These are phyloP conservation scores for Peronospora destructor DNA, from an alignment of 352 stramenopile genomes.

Conservation along the genomic window DNA sequence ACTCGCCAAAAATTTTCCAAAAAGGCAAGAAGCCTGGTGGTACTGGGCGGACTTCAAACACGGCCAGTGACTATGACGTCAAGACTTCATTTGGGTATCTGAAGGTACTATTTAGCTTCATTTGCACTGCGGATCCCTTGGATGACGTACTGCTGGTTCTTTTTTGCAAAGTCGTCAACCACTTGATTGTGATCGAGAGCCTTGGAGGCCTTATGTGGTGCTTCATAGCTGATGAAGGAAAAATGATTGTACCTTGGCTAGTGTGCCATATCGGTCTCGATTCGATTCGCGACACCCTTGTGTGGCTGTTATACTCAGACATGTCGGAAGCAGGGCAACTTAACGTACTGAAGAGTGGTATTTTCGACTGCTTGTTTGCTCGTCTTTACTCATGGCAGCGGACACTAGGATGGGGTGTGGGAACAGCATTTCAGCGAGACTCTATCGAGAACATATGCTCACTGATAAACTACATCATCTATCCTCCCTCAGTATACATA, in stretches of 20 bases:
- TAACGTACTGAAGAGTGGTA: slow-evolving; percentile 56
- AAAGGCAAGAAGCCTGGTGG: slow-evolving; percentile 36
- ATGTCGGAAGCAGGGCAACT: slow-evolving; percentile 58
- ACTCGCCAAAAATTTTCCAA: slow-evolving; percentile 70
- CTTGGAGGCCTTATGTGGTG: slow-evolving; percentile 57
- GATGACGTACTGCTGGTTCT: slow-evolving; percentile 76
- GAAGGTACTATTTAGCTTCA: slow-evolving; percentile 81
- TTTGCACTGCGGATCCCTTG: slow-evolving; percentile 53
- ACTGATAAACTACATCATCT: slow-evolving; percentile 82
- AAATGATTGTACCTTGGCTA: slow-evolving; percentile 66
- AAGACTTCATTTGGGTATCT: slow-evolving; percentile 53
- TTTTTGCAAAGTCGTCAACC: slow-evolving; percentile 84
- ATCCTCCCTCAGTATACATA: slow-evolving; percentile 79
- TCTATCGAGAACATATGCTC: slow-evolving; percentile 85
- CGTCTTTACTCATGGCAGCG: slow-evolving; percentile 75
- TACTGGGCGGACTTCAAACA: slow-evolving; percentile 31
- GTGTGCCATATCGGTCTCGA: slow-evolving; percentile 79
- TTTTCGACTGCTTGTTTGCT: slow-evolving; percentile 75
- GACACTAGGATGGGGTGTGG: slow-evolving; percentile 77
- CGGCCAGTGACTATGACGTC: slow-evolving; percentile 44
- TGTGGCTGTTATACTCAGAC: slow-evolving; percentile 83
- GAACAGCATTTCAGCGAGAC: slow-evolving; percentile 77
- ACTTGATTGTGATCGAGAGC: slow-evolving; percentile 68
- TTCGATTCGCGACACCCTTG: slow-evolving; percentile 75
- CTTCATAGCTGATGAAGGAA: slow-evolving; percentile 63